phyloP scores from a whole-genome alignment of 768 basidiomycete species.

The Phallus indusiatus region DNA sequence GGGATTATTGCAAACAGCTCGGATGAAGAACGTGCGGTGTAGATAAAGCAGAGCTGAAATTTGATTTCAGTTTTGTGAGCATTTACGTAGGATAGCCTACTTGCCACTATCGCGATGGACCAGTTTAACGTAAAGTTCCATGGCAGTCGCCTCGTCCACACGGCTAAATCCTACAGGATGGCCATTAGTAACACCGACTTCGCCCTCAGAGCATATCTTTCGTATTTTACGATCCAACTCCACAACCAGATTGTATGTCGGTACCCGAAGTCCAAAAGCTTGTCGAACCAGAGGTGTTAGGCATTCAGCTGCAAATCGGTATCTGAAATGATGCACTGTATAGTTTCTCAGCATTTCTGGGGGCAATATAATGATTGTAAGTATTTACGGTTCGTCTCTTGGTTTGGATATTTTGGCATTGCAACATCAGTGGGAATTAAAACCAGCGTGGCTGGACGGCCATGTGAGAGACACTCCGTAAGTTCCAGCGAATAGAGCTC shows the following conservation, averaged over 20 bases:
- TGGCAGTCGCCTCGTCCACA: conserved; percentile 1
- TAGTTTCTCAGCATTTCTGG: not conserved
- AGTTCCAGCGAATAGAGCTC: conserved; percentile 36
- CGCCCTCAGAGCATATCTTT: conserved; percentile 1
- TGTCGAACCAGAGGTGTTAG: conserved; percentile 2
- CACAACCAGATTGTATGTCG: not conserved
- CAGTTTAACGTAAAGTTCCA: conserved; percentile 1
- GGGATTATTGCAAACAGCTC: conserved; percentile 53
- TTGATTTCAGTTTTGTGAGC: not conserved
- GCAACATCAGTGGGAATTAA: conserved; percentile 4
- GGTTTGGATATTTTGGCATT: not conserved
- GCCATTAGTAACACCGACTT: not conserved
- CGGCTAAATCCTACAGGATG: not conserved
- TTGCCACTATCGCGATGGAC: conserved; percentile 6
- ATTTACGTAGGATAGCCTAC: not conserved
- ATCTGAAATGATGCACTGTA: conserved; percentile 3
- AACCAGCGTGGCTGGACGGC: conserved; percentile 5
- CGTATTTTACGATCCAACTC: conserved; percentile 10
- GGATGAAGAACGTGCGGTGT: conserved; percentile 67
- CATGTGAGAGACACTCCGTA: conserved; percentile 4
- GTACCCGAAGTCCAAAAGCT: conserved; percentile 2
- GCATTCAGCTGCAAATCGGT: conserved; percentile 6
- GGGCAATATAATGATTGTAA: not conserved
- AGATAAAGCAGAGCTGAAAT: conserved; percentile 32
- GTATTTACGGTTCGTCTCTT: not conserved